Conservation (phyloP, 371 early-diverging fungal genomes). For the Entomophthora muscae region DNA sequence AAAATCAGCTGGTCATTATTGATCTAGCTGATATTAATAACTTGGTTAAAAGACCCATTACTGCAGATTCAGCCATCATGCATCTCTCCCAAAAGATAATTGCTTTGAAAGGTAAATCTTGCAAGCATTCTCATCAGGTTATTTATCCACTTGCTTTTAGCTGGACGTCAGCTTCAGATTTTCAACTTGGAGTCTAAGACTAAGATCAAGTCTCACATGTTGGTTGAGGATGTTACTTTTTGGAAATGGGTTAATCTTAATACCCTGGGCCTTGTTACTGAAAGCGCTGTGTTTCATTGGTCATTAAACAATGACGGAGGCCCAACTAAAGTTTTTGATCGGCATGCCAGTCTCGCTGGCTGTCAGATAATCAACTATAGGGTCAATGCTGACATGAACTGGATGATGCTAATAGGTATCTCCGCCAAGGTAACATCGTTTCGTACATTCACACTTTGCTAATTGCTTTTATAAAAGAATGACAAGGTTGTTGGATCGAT, state of each 20-base stretch:
- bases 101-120: constrained; percentile 78
- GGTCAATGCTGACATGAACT: constrained; percentile 72
- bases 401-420: constrained; percentile 89
- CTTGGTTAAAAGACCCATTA: constrained; percentile 76
- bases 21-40: constrained; percentile 74
- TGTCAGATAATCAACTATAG: constrained; percentile 92
- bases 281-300: constrained; percentile 86
- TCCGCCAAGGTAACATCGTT: constrained; percentile 54
- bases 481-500: constrained; percentile 86
- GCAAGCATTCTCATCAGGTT: not conserved
- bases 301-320: constrained; percentile 76
- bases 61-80: constrained; percentile 97
- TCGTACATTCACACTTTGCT: not conserved
- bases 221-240: constrained; percentile 86
- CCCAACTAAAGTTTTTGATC: constrained; percentile 84
- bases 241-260: constrained; percentile 90
- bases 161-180: constrained; percentile 81
- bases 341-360: constrained; percentile 61
- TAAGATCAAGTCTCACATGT: constrained; percentile 80
- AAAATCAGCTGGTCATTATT: constrained; percentile 82
- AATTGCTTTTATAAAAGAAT: constrained; percentile 21
- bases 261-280: constrained; percentile 85
- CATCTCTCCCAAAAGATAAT: constrained; percentile 82
- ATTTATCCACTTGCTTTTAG: constrained; percentile 20
- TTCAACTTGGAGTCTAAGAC: constrained; percentile 89